Evolutionary conservation across 148 eudicot species (phyloP), one percentile per base, ranked within the genome.

Genomic region (Nepenthes gracilis): DNA sequence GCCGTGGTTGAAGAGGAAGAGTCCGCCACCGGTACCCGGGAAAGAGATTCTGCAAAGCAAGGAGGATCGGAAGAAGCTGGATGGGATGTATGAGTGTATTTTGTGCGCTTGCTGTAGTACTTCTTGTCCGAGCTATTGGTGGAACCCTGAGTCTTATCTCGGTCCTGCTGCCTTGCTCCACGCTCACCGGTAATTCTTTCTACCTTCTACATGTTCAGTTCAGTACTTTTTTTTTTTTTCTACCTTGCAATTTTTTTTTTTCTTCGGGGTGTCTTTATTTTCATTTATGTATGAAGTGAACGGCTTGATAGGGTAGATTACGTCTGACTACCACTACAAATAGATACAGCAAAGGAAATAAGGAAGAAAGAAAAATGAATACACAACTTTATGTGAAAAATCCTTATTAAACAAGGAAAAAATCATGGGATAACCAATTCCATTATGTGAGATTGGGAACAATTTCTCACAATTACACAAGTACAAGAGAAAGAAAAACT

Each of bases 21-120:
- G 12, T 2, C 67, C 80, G 7, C 62, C 83, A 2, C 62, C 72
- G 23, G 62, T 2, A 13, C 12, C 50, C 0, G 99, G 96, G 78
- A 93, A 86, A 65, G 99, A 93, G 92, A 64, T 77, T 54, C 54
- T 54, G 33, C 99, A 93, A 74, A 88, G 75, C 43, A 88, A 88
- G 72, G 84, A 82, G 62, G 95, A 93, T 61, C 68, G 99, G 79
- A 89, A 87, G 65, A 93, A 93, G 74, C 81, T 89, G 23, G 99
- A 93, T 75, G 99, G 99, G 68, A 88, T 93, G 96, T 93, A 93
- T 59, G 99, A 93, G 79, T 93, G 96, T 65, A 93, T 93, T 60
- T 59, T 93, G 40, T 93, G 99, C 47, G 91, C 99, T 60, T 93
- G 99, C 55, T 93, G 99, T 67, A 80, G 84, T 60, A 88, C 99